Base-by-base conservation (phyloP, 345 rosid species). In the Pistacia atlantica region DNA sequence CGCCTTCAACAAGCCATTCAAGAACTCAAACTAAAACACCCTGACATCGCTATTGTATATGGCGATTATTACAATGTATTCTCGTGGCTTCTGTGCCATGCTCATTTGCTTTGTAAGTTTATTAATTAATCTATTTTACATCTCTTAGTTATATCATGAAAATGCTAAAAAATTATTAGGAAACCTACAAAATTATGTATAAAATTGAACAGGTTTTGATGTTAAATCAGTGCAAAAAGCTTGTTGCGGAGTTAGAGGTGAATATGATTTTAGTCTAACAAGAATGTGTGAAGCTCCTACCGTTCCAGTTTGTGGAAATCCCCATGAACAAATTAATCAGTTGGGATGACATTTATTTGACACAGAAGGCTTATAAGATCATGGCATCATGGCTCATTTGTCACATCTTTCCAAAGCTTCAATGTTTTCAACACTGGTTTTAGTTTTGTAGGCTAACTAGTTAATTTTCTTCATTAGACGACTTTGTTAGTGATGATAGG, bases 271-370 rank as follows among this genome's bases (percentile, higher is more conserved):
- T 55, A 70, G 8, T 80, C 69, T 65, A 68, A 74, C 63, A 16
- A 66, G 17, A 57, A 59, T 42, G 42, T 83, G 88, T 35, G 84
- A 86, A 49, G 48, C 73, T 18, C 51, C 66, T 0, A 59, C 60
- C 8, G 46, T 77, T 4, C 51, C 74, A 0, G 71, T 78, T 14
- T 85, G 88, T 62, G 14, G 49, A 0, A 45, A 82, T 33, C 80
- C 77, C 0, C 31, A 67, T 7, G 37, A 57, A 16, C 37, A 37
- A 17, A 54, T 83, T 1, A 71, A 54, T 83, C 2, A 71, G 72
- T 55, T 85, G 88, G 86, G 88, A 85, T 37, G 86, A 84, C 56
- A 13, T 77, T 55, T 71, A 77, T 28, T 35, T 55, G 60, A 37
- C 48, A 4, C 57, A 67, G 10, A 48, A 14, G 56, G 84, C 81